Conservation (phyloP, 257 asterid genomes). For the Solanum neorickii region DNA sequence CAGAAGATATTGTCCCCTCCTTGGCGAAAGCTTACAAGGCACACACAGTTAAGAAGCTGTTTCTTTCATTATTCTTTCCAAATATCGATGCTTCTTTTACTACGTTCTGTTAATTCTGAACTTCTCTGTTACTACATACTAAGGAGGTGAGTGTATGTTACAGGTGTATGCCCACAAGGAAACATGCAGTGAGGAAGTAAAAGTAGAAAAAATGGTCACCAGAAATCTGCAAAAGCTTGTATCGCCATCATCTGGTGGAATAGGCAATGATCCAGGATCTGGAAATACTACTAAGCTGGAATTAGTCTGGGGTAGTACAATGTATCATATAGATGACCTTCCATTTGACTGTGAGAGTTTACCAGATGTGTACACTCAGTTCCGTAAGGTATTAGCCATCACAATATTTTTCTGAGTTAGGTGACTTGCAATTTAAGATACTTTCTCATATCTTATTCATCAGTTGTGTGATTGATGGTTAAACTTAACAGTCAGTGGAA, state of each 20-base stretch:
- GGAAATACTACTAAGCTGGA: slow-evolving; percentile 33
- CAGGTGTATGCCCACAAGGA: slow-evolving; percentile 96
- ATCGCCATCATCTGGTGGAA: slow-evolving; percentile 14
- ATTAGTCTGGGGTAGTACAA: slow-evolving; percentile 64
- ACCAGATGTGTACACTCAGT: slow-evolving; percentile 84
- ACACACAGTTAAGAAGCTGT: slow-evolving; percentile 55
- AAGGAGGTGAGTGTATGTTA: not conserved
- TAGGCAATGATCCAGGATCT: slow-evolving; percentile 8
- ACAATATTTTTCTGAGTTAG: not conserved
- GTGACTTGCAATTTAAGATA: not conserved
- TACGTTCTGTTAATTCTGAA: no score
- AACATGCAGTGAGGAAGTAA: slow-evolving; percentile 93
- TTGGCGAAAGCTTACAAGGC: slow-evolving; percentile 62
- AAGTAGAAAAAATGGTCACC: slow-evolving; percentile 55
- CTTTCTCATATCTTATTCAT: not conserved
- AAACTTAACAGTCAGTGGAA: slow-evolving; percentile 56
- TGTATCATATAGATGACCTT: slow-evolving; percentile 91
- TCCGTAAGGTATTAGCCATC: slow-evolving; percentile 63
- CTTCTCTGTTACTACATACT: not conserved
- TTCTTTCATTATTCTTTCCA: not conserved
- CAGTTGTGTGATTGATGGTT: slow-evolving; percentile 12
- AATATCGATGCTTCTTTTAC: not conserved
- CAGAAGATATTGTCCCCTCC: slow-evolving; percentile 72
- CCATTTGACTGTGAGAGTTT: slow-evolving; percentile 51
- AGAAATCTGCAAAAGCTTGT: slow-evolving; percentile 23